Percentiles rank a stretch among this genome's conserved stretches.
phyloP scores from a whole-genome alignment of 2,329 filamentous ascomycete genomes.

The Fusarium fujikuroi region DNA sequence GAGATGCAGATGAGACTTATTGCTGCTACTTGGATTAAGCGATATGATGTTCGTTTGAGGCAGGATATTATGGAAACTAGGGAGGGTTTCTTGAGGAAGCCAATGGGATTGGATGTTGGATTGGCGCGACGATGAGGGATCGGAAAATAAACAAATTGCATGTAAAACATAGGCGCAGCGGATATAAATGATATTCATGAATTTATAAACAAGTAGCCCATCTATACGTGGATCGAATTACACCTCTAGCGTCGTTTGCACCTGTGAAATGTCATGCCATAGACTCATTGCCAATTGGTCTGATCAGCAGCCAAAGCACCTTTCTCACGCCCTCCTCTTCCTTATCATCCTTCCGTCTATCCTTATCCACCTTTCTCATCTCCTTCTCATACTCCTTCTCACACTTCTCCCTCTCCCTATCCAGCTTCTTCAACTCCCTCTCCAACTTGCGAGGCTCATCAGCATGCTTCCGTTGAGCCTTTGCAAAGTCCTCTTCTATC shows the following conservation, averaged over 20 bases:
- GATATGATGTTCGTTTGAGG: constrained; percentile 60
- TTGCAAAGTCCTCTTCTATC: neutral
- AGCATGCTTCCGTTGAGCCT: neutral
- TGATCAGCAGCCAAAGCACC: neutral
- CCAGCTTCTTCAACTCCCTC: neutral
- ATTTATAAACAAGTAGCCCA: neutral
- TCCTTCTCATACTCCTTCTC: neutral
- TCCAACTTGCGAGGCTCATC: neutral
- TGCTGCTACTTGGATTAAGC: constrained; percentile 70
- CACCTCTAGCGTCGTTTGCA: too few species aligned
- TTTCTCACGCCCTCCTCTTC: neutral
- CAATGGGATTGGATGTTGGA: constrained; percentile 67
- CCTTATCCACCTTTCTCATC: neutral
- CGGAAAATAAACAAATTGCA: neutral
- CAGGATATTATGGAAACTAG: constrained; percentile 77
- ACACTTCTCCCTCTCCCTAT: neutral
- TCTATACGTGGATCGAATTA: accelerated
- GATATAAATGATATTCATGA: neutral
- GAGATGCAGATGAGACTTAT: constrained; percentile 91
- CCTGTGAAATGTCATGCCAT: neutral
- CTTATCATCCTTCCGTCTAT: neutral
- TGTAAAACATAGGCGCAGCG: neutral
- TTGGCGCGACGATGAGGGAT: constrained; percentile 10
- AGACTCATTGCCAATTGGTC: neutral
- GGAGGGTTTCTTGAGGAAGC: constrained; percentile 86